phyloP scores from a whole-genome alignment of 1,139 yeast genomes.

The Meyerozyma athensensis region DNA sequence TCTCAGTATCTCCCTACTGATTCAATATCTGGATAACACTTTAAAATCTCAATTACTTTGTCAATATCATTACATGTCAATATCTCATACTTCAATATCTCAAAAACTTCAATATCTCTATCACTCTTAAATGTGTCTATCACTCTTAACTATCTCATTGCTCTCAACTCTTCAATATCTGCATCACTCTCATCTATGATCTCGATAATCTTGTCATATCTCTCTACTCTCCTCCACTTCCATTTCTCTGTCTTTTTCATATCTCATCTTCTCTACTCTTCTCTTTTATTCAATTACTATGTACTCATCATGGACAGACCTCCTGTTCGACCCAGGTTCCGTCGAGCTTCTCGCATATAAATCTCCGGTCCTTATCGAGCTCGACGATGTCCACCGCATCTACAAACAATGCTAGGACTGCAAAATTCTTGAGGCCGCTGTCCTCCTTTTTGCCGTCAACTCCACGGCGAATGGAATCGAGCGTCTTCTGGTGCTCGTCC shows the following conservation, averaged over 20 bases:
- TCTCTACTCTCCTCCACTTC: background rate
- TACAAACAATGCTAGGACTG: slow-evolving; percentile 63
- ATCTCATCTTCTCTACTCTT: background rate
- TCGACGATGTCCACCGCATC: slow-evolving; percentile 71
- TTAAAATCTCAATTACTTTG: too few species aligned
- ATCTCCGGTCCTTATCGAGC: slow-evolving; percentile 53
- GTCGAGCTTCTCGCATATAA: slow-evolving; percentile 47
- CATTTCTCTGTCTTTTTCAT: background rate
- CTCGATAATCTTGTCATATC: background rate
- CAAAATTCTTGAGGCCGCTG: slow-evolving; percentile 65
- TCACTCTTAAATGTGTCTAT: too few species aligned
- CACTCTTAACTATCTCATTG: too few species aligned
- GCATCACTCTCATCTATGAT: too few species aligned
- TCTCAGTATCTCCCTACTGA: too few species aligned
- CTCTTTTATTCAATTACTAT: background rate
- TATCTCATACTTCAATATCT: too few species aligned
- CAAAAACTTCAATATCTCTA: too few species aligned
- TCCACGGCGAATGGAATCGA: slow-evolving; percentile 74
- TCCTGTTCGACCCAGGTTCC: slow-evolving; percentile 70
- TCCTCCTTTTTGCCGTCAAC: slow-evolving; percentile 76
- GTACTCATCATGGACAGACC: slow-evolving; percentile 56
- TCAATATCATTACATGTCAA: too few species aligned
- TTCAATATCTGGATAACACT: too few species aligned
- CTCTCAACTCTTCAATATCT: too few species aligned
- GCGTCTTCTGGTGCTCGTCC: slow-evolving; percentile 49